Conservation (phyloP, 2,329 filamentous ascomycete genomes). For the Pyrenochaeta sp. region DNA sequence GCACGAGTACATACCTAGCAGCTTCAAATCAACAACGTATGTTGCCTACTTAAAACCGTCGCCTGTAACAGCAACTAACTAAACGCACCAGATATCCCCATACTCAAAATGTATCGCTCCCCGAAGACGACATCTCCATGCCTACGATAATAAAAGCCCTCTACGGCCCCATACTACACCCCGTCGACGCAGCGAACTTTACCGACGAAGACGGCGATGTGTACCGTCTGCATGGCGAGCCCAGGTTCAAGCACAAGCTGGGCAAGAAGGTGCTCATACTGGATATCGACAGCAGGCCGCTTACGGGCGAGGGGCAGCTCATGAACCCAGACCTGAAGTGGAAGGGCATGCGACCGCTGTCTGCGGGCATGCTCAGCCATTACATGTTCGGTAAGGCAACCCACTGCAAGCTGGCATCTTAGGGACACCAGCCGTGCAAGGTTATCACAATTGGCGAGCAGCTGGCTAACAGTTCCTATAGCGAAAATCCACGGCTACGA, state of each 20-base stretch:
- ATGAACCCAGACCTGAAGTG: slow-evolving; percentile 48
- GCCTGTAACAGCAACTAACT: slow-evolving; percentile 4
- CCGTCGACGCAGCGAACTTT: slow-evolving; percentile 46
- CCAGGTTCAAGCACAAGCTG: slow-evolving; percentile 45
- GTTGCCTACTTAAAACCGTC: slow-evolving; percentile 1
- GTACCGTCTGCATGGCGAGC: slow-evolving; percentile 41
- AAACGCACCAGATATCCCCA: slow-evolving; percentile 28
- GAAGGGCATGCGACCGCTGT: slow-evolving; percentile 48
- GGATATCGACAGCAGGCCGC: slow-evolving; percentile 49
- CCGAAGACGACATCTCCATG: slow-evolving; percentile 43
- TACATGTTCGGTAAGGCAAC: slow-evolving; percentile 46
- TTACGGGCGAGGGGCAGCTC: slow-evolving; percentile 45
- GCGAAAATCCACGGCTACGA: slow-evolving; percentile 60
- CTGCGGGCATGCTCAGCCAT: slow-evolving; percentile 50
- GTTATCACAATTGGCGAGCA: not conserved
- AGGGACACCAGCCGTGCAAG: not conserved
- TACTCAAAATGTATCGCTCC: slow-evolving; percentile 35
- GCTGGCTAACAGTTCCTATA: slow-evolving; percentile 26
- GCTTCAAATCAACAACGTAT: slow-evolving; percentile 32
- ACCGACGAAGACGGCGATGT: slow-evolving; percentile 49
- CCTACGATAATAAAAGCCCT: slow-evolving; percentile 48
- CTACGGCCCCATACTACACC: slow-evolving; percentile 47
- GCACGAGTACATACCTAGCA: slow-evolving; percentile 30
- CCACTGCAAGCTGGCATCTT: not conserved
- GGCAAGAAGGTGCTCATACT: slow-evolving; percentile 49